phyloP scores from a whole-genome alignment of 371 early-diverging fungal genomes.

The Rhizopus delemar region DNA sequence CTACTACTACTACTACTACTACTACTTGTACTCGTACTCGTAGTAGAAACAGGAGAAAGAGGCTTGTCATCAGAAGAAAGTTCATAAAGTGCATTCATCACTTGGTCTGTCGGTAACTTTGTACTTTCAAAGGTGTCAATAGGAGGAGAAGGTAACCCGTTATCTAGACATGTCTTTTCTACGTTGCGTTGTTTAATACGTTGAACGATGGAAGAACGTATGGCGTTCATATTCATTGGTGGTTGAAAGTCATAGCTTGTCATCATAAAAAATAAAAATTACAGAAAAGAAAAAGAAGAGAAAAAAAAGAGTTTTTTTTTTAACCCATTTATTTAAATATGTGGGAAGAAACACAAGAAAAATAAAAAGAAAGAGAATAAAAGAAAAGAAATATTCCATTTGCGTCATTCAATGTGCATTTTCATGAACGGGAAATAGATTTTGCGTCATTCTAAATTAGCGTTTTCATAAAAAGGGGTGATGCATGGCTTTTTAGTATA shows the following conservation, averaged over 20 bases:
- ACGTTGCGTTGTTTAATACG: conserved; percentile 35
- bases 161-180: conserved; percentile 25
- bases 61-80: not conserved
- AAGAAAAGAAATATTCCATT: no score
- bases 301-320: no score
- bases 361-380: no score
- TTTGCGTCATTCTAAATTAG: not conserved
- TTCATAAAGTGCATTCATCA: not conserved
- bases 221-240: conserved; percentile 38
- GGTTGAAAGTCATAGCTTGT: conserved; percentile 32
- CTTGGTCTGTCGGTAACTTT: not conserved
- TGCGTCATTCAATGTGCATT: no score
- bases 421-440: no score
- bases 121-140: conserved; percentile 24
- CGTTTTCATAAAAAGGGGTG: not conserved
- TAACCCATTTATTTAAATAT: no score
- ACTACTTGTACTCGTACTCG: not conserved
- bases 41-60: not conserved
- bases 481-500: not conserved
- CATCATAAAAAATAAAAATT: no score
- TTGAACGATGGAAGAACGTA: conserved; percentile 35
- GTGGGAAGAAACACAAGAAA: no score
- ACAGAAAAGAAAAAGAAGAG: no score
- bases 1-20: no score
- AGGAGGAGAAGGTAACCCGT: conserved; percentile 47